Percentiles rank a stretch among this genome's conserved stretches.
Evolutionary conservation across 768 basidiomycete species (phyloP).

Genomic region (Xanthoconium stramineum): DNA sequence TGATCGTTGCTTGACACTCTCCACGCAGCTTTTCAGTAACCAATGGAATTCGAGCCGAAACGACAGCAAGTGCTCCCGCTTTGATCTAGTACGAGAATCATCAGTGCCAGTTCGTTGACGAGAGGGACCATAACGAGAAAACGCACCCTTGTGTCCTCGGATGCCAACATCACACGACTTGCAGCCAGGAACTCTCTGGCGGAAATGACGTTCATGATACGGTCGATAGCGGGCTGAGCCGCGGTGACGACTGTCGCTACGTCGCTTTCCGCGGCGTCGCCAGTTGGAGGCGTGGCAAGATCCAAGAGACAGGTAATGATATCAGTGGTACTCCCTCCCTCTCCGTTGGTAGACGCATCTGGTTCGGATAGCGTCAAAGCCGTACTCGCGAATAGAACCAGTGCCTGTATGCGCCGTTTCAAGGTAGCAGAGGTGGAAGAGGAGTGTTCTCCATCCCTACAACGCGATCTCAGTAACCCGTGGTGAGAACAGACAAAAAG

Average conservation of each 20-base stretch:
- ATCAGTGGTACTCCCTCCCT: constrained; percentile 35
- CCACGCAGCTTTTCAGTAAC: constrained; percentile 56
- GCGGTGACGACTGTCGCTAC: constrained; percentile 43
- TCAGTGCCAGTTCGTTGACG: not conserved
- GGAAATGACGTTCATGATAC: constrained; percentile 60
- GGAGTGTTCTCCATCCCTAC: constrained; percentile 60
- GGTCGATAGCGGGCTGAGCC: constrained; percentile 51
- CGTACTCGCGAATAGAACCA: constrained; percentile 61
- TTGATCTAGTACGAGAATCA: constrained; percentile 46
- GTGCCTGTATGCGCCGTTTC: constrained; percentile 62
- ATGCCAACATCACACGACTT: constrained; percentile 52
- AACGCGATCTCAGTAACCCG: not conserved
- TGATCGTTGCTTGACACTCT: constrained; percentile 46
- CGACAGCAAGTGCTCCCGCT: constrained; percentile 63
- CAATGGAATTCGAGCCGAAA: constrained; percentile 62
- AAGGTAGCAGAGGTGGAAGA: constrained; percentile 40
- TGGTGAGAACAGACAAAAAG: not conserved
- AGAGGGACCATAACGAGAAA: not conserved
- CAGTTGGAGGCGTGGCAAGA: constrained; percentile 39
- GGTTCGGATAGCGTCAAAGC: constrained; percentile 40
- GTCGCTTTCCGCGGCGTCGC: constrained; percentile 32
- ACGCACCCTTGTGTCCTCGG: constrained; percentile 50
- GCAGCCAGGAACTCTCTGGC: constrained; percentile 67
- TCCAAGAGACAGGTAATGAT: constrained; percentile 49
- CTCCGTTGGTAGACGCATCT: not conserved